phyloP scores from a whole-genome alignment of 2,329 filamentous ascomycete species.

The Colletotrichum gigasporum region DNA sequence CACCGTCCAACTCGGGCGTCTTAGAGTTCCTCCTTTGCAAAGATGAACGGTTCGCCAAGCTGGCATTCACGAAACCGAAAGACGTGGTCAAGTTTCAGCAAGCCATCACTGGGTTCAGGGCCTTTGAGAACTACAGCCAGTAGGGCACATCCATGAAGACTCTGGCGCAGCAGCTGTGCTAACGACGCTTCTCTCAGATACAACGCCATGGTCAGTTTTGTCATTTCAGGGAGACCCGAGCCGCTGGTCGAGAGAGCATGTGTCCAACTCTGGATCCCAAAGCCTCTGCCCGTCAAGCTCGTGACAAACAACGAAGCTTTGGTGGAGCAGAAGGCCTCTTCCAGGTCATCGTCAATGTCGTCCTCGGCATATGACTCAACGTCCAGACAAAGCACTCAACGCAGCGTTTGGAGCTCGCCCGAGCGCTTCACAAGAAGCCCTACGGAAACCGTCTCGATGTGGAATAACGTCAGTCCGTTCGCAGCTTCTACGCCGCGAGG shows the following conservation, averaged over 20 bases:
- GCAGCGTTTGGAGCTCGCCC: background rate
- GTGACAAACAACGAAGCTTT: slow-evolving; percentile 34
- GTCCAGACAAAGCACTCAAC: slow-evolving; percentile 16
- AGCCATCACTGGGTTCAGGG: slow-evolving; percentile 44
- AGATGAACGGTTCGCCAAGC: slow-evolving; percentile 42
- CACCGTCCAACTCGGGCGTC: slow-evolving; percentile 26
- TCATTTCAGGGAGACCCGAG: slow-evolving; percentile 34
- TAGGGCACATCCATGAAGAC: slow-evolving; percentile 5
- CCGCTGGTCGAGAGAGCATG: slow-evolving; percentile 40
- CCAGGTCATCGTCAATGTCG: background rate
- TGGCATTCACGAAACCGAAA: slow-evolving; percentile 38
- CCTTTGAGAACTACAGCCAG: slow-evolving; percentile 39
- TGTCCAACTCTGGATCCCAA: slow-evolving; percentile 45
- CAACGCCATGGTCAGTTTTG: slow-evolving; percentile 40
- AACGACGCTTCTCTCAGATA: slow-evolving; percentile 3
- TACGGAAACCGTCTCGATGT: slow-evolving; percentile 17
- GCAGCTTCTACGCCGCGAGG: background rate
- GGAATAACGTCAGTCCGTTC: background rate
- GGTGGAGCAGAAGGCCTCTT: background rate
- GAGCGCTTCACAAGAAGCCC: slow-evolving; percentile 7
- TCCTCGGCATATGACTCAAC: background rate
- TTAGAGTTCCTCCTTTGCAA: slow-evolving; percentile 41
- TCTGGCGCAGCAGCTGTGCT: too few relatives aligned
- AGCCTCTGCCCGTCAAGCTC: slow-evolving; percentile 37
- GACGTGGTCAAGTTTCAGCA: slow-evolving; percentile 44